Base-by-base conservation (phyloP, 2,329 filamentous ascomycete species). In the Chaetomium sp. region DNA sequence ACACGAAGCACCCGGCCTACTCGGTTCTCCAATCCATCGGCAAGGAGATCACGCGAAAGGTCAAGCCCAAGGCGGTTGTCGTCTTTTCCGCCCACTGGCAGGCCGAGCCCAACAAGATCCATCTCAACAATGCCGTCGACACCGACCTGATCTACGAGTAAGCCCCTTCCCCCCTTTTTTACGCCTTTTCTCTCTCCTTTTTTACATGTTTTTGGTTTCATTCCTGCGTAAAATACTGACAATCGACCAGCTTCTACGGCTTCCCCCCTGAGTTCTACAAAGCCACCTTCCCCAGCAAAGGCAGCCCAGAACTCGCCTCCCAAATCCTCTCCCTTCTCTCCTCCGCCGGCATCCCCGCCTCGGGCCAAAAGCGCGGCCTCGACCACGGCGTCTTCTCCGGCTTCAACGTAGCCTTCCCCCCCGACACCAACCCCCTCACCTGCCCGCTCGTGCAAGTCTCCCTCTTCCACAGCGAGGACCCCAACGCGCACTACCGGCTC, bases 21-120 rank as follows among this genome's bases (percentile, higher is more conserved):
- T 67, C 74, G 4, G 74, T 85, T 53, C 79, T 91, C 4, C 79
- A 85, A 62, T 68, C 75, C 32, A 84, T 89, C 52, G 87, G 87
- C 43, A 75, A 69, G 6, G 86, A 90, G 64, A 89, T 91, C 66
- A 89, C 85, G 0, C 74, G 79, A 34, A 80, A 82, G 59, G 81
- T 89, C 44, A 85, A 84, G 64, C 87, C 87, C 1, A 84, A 81
- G 59, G 88, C 86, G 1, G 78, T 91, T 12, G 82, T 91, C 1
- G 84, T 90, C 33, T 86, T 91, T 67, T 89, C 87, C 0, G 88
- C 86, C 1, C 87, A 91, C 69, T 91, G 88, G 87, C 84, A 88
- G 70, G 82, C 78, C 46, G 71, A 66, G 53, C 70, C 71, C 41
- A 72, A 78, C 62, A 75, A 72, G 3, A 79, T 89, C 59, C 74